A percentile compares a stretch with the other conserved stretches of the same genome.
Conservation (phyloP, 768 basidiomycete species). For the Leccinum sublutescens region DNA sequence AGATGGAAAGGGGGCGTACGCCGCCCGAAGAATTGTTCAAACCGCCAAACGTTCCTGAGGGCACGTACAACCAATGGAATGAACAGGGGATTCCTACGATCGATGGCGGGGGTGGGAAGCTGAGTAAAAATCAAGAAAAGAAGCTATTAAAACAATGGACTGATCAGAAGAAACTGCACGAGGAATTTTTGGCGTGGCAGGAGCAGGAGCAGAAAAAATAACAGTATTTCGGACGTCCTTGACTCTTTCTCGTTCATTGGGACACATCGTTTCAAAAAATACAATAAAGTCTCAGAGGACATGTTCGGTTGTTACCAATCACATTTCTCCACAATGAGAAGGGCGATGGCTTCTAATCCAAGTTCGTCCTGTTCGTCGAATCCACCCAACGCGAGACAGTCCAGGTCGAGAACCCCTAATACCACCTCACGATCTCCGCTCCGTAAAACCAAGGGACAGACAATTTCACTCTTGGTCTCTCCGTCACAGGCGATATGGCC, state of each 20-base stretch:
- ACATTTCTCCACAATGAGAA: slow-evolving; percentile 58
- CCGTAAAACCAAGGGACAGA: slow-evolving; percentile 64
- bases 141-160: slow-evolving; percentile 72
- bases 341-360: slow-evolving; percentile 75
- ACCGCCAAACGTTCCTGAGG: slow-evolving; percentile 72
- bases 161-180: slow-evolving; percentile 74
- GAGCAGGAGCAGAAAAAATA: slow-evolving; percentile 22
- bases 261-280: not conserved
- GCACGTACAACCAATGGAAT: slow-evolving; percentile 81
- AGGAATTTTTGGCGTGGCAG: slow-evolving; percentile 64
- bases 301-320: slow-evolving; percentile 51
- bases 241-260: not conserved
- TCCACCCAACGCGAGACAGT: slow-evolving; percentile 68
- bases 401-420: slow-evolving; percentile 78
- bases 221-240: not conserved
- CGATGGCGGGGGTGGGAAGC: slow-evolving; percentile 80
- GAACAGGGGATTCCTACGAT: slow-evolving; percentile 80
- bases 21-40: slow-evolving; percentile 79
- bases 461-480: slow-evolving; percentile 87
- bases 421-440: slow-evolving; percentile 32
- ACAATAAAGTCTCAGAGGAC: slow-evolving; percentile 8
- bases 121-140: slow-evolving; percentile 80
- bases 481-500: slow-evolving; percentile 96
- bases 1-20: slow-evolving; percentile 82
- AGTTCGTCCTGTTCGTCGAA: slow-evolving; percentile 75